phyloP scores from a whole-genome alignment of 2,329 filamentous ascomycete species.

The Colletotrichum nymphaeae region DNA sequence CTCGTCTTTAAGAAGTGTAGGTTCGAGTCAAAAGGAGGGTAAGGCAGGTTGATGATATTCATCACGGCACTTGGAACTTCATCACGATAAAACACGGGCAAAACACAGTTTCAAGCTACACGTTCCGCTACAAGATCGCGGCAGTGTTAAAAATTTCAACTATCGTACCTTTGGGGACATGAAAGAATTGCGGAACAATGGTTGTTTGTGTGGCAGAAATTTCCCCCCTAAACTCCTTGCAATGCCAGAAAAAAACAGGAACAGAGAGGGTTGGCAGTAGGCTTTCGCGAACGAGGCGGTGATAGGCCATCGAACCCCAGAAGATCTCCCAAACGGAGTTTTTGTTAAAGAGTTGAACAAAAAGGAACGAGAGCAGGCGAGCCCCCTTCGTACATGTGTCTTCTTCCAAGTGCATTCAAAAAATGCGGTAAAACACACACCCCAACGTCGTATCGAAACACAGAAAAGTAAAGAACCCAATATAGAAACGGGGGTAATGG shows the following conservation, averaged over 20 bases:
- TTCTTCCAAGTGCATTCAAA: background rate
- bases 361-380: background rate
- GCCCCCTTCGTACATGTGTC: background rate
- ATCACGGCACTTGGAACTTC: too few relatives aligned
- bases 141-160: too few relatives aligned
- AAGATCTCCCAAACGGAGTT: background rate
- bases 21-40: too few relatives aligned
- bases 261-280: background rate
- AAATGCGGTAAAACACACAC: background rate
- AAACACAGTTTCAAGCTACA: background rate
- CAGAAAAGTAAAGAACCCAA: background rate
- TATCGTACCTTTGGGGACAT: too few relatives aligned
- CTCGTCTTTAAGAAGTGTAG: too few relatives aligned
- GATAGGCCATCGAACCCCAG: background rate
- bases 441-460: background rate
- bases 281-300: background rate
- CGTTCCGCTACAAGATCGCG: too few relatives aligned
- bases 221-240: conserved; percentile 28
- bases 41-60: too few relatives aligned
- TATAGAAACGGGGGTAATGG: background rate
- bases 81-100: too few relatives aligned
- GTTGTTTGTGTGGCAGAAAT: background rate
- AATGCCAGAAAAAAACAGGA: conserved; percentile 13
- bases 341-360: background rate
- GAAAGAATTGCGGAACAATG: background rate